Evolutionary conservation across 2,329 filamentous ascomycete species (phyloP), one percentile per base, ranked within the genome.

Genomic region (Scedosporium dehoogii): DNA sequence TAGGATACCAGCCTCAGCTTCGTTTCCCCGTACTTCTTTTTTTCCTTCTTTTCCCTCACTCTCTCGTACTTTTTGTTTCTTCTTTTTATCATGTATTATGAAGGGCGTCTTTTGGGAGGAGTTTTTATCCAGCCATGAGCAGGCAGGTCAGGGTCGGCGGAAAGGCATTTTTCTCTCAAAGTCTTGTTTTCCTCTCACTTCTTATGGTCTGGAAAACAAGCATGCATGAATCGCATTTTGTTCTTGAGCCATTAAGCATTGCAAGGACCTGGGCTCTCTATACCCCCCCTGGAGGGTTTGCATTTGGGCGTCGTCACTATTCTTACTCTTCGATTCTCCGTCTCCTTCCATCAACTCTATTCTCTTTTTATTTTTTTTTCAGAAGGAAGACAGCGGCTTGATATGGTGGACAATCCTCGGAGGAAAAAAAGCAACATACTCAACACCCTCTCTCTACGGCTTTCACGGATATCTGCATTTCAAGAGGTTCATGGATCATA

Each of bases 281-380:
- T 41, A 41, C 53, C 46, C 38, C 29, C 38, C 59, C 41, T 27
- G 27, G 16, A n/a, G 59, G 59, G n/a, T 27, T 60, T 53, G 59
- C 59, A 60, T 60, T 60, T 60, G 59, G 59, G 59, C 59, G 59
- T 66, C 29, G 59, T 46, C 62, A 67, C 61, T 66, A 38, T 66
- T 58, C 25, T 63, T 62, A 16, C 33, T 51, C 53, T 41, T 46
- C 57, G 38, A 51, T 62, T 25, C 57, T 33, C 64, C 61, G 62
- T 62, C 65, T 63, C 62, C 65, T 55, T 53, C 60, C 63, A 63
- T 58, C 60, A 63, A 23, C 55, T 65, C 58, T 60, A 69, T 68
- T 70, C 71, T 72, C 68, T 62, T 70, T 68, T 69, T 68, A 67
- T 33, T 46, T 41, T 42, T 9, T 38, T 29, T 16, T 41, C 33